Evolutionary conservation across 768 basidiomycete genomes (phyloP), one percentile per base, ranked within the genome.

Genomic region (Leucosporidium scottii): DNA sequence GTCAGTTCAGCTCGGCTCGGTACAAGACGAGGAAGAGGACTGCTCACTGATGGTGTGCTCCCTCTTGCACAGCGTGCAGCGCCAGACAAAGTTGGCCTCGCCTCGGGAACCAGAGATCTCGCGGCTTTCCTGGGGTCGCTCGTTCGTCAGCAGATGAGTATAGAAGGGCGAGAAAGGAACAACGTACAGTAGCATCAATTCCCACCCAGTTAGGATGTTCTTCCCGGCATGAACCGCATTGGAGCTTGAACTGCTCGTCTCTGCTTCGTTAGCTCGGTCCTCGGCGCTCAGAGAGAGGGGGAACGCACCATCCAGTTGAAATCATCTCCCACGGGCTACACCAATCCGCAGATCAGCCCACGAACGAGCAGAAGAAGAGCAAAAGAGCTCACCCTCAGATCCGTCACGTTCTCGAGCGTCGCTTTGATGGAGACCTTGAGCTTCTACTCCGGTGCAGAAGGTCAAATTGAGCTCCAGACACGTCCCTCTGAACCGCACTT

Each of bases 1-100:
- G 12, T 5, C 6, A 13, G 39, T 44, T 44, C 44, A 2, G 30
- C 25, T 17, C 59, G 13, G 44, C 4, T 82, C 74, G 2, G 81
- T 72, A 48, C 89, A 86, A 71, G 91, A 91, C 74, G 5, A 90
- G 49, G 89, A 21, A 3, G 9, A 31, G 36, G 55, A 23, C 20
- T 34, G 55, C 67, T 39, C 8, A 67, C 71, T 64, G 64, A 65
- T 90, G 12, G 86, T 89, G 74, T 85, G 85, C 78, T 91, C 89
- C 48, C 86, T 85, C 80, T 86, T 69, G 72, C 75, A 75, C 55
- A 75, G 61, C 23, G 66, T 64, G 53, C 75, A 75, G 30, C 67
- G 67, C 69, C 72, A 75, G 0, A 75, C 75, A 27, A 75, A 57
- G 66, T 75, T 73, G 31, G 75, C 75, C 48, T 74, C 73, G 0